Evolutionary conservation across 305 asterid species (phyloP).

Genomic region (Fraxinus paxiana): DNA sequence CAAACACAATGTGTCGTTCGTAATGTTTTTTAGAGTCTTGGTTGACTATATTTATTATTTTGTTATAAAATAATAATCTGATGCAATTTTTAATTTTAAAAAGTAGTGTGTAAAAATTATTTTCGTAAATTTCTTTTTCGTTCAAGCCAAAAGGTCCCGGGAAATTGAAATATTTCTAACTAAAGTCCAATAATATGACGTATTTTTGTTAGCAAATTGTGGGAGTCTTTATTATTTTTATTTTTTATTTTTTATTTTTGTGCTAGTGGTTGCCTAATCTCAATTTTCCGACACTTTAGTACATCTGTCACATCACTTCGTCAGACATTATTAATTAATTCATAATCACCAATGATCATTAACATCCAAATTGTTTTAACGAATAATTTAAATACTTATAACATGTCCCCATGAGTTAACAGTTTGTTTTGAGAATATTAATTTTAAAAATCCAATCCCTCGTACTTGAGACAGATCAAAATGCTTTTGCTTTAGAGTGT

Average conservation of each 20-base stretch:
- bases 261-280: not conserved
- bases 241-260: not conserved
- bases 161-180: not conserved
- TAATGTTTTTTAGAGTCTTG: not conserved
- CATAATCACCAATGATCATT: not conserved
- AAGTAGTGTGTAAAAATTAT: not conserved
- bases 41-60: not conserved
- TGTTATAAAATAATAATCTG: too few relatives aligned
- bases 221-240: not conserved
- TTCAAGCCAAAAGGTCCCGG: not conserved
- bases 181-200: not conserved
- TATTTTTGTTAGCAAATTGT: not conserved
- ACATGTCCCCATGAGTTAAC: not conserved
- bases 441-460: not conserved
- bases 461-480: not conserved
- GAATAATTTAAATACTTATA: not conserved
- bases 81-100: not conserved
- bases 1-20: not conserved
- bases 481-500: not conserved
- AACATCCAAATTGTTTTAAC: not conserved
- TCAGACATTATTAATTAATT: not conserved
- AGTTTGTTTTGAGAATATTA: not conserved
- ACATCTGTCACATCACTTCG: not conserved
- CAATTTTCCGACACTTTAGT: not conserved
- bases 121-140: not conserved